Evolutionary conservation across 176 grass and related monocot genomes (phyloP).

Genomic region (Calamus simplicifolius): DNA sequence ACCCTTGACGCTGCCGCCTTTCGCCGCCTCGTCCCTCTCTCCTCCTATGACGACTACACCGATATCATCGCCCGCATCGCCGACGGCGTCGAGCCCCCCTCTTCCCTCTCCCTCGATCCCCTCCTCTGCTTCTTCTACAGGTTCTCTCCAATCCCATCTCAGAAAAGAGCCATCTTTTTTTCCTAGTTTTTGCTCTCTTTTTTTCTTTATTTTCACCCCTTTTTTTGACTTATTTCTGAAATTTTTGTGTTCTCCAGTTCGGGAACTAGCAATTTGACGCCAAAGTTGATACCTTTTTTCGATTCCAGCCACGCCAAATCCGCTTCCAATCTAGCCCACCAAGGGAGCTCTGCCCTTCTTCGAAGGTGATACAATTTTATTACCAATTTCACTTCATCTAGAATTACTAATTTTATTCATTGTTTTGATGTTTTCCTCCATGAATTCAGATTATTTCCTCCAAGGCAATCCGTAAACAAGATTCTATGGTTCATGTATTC

Average conservation of each 20-base stretch:
- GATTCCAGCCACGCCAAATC: conserved; percentile 14
- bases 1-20: not conserved
- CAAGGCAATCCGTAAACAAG: conserved; percentile 11
- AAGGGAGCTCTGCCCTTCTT: conserved; percentile 14
- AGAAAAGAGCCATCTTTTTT: not conserved
- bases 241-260: conserved; percentile 11
- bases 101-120: conserved; percentile 18
- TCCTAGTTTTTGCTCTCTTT: not conserved
- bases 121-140: conserved; percentile 36
- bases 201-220: not conserved
- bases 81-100: conserved; percentile 8
- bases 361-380: conserved; percentile 7
- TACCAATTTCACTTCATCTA: no score
- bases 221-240: not conserved
- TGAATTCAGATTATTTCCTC: conserved; percentile 14
- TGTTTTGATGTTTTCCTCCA: no score
- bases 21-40: conserved; percentile 21
- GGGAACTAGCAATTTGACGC: conserved; percentile 20
- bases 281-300: conserved; percentile 29
- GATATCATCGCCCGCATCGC: conserved; percentile 15
- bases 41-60: conserved; percentile 25
- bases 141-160: not conserved
- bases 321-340: conserved; percentile 7
- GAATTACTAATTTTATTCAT: no score
- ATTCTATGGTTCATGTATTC: conserved; percentile 26